These are phyloP conservation scores for Mimosa pudica DNA, from an alignment of 306 rosid species.

Conservation along the genomic window DNA sequence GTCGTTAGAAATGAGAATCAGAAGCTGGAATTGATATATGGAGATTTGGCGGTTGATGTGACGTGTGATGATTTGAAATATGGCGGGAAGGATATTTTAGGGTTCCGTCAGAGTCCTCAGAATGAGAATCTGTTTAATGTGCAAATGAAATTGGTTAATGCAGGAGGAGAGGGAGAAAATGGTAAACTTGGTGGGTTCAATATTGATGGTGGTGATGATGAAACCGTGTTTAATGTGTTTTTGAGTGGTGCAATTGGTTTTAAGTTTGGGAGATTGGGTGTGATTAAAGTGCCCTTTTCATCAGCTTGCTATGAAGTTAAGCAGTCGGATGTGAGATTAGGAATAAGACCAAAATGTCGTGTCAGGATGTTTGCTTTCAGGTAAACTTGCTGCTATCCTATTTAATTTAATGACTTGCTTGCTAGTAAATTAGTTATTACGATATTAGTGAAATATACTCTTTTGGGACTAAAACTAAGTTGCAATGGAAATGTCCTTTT, in stretches of 20 bases:
- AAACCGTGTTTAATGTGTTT: constrained; percentile 39
- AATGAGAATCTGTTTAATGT: constrained; percentile 36
- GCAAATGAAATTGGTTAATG: constrained; percentile 13
- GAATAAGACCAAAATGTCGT: constrained; percentile 42
- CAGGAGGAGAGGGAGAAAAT: constrained; percentile 1
- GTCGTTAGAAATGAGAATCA: constrained; percentile 49
- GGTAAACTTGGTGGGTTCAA: too few species aligned
- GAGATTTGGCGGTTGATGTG: constrained; percentile 27
- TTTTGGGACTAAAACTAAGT: neutral
- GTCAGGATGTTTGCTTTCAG: constrained; percentile 35
- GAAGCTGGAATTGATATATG: constrained; percentile 36
- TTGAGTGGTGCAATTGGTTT: constrained; percentile 41
- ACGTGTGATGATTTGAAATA: neutral
- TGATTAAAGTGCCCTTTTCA: constrained; percentile 37
- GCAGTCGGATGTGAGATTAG: constrained; percentile 42
- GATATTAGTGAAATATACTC: too few species aligned
- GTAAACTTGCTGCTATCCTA: constrained; percentile 16
- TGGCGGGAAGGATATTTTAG: constrained; percentile 19
- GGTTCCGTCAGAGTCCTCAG: constrained; percentile 40
- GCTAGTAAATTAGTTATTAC: too few species aligned
- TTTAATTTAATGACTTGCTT: too few species aligned
- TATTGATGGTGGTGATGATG: constrained; percentile 1
- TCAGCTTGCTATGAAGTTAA: constrained; percentile 33
- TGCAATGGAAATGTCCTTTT: neutral
- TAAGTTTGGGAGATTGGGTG: constrained; percentile 21